Evolutionary conservation across 495 filamentous ascomycete species (phyloP).

Genomic region (Hypoxylon trugodes): DNA sequence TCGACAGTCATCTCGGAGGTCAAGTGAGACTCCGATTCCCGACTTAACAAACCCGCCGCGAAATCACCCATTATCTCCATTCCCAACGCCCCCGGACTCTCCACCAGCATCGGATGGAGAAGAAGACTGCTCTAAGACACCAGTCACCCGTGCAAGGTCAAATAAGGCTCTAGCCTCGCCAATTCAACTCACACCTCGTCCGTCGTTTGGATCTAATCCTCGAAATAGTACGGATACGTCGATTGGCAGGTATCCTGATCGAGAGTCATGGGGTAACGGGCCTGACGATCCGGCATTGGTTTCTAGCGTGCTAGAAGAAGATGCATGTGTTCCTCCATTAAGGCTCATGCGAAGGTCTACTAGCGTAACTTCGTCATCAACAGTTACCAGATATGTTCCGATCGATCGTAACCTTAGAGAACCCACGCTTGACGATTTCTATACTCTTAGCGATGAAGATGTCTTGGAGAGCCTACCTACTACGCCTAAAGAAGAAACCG

Average conservation of each 20-base stretch:
- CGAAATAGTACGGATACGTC: not conserved
- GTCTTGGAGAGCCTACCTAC: conserved; percentile 48
- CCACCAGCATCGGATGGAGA: conserved; percentile 26
- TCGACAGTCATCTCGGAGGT: conserved; percentile 3
- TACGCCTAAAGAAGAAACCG: conserved; percentile 12
- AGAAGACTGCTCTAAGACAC: conserved; percentile 1
- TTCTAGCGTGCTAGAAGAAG: not conserved
- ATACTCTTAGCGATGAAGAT: conserved; percentile 56
- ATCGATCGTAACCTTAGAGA: conserved; percentile 43
- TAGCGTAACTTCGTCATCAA: conserved; percentile 33
- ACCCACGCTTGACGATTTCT: conserved; percentile 56
- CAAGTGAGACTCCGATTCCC: not conserved
- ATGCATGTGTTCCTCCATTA: not conserved
- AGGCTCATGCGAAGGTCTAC: conserved; percentile 34
- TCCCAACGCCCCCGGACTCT: conserved; percentile 23
- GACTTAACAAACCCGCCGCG: not conserved
- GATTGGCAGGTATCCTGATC: not conserved
- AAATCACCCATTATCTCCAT: not conserved
- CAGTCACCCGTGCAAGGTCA: not conserved
- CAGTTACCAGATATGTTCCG: conserved; percentile 3
- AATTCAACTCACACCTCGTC: conserved; percentile 12
- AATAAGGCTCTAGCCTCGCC: conserved; percentile 17
- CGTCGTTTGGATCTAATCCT: conserved; percentile 9
- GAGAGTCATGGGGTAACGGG: conserved; percentile 39
- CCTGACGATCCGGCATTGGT: conserved; percentile 24